Conservation (phyloP, 2,329 filamentous ascomycete genomes). For the Fusarium albosuccineum region DNA sequence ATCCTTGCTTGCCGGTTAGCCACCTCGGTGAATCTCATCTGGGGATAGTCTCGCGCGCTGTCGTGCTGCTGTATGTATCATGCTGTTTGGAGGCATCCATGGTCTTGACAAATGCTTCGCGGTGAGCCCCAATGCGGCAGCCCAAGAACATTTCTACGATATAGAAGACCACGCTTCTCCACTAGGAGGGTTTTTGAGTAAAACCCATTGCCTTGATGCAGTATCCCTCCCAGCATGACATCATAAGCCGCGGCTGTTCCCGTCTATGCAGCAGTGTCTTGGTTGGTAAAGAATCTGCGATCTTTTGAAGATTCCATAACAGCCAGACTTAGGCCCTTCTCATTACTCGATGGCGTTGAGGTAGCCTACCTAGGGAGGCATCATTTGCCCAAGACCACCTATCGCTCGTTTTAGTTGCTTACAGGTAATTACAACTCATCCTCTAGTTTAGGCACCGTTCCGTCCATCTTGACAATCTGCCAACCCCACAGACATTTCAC, state of each 20-base stretch:
- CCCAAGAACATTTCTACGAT: neutral
- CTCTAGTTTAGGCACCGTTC: neutral
- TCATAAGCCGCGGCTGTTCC: neutral
- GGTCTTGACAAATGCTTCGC: neutral
- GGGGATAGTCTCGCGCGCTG: conserved; percentile 26
- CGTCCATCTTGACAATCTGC: neutral
- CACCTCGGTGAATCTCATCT: conserved; percentile 46
- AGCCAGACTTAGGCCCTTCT: no score
- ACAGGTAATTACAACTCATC: no score
- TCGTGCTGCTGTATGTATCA: neutral
- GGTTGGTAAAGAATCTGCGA: no score
- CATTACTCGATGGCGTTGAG: no score
- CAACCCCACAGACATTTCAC: no score
- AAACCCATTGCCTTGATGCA: neutral
- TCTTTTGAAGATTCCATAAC: no score
- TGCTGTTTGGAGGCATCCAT: neutral
- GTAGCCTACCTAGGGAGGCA: no score
- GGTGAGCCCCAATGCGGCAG: conserved; percentile 3
- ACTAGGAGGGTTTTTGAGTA: neutral
- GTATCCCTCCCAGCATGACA: neutral
- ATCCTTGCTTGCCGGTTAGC: conserved; percentile 40
- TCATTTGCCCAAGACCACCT: no score
- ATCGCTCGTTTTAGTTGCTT: no score
- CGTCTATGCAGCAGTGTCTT: neutral
- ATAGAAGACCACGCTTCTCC: neutral